Evolutionary conservation across 1,284 basidiomycete species (phyloP).

Genomic region (Tilletia horrida): DNA sequence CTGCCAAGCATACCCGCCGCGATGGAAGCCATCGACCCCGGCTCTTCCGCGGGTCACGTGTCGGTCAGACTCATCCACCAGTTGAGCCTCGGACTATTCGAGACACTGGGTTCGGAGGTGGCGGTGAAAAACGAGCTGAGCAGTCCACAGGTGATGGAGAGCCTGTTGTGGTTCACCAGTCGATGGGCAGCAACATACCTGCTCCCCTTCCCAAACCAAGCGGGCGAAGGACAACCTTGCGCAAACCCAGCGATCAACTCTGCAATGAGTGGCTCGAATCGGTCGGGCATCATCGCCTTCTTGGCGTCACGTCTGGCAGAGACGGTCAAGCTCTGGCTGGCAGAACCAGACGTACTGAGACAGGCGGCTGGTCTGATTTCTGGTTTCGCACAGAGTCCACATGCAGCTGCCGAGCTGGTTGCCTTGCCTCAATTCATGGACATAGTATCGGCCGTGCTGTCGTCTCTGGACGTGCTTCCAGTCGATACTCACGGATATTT

Average conservation of each 20-base stretch:
- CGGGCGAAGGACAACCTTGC: conserved; percentile 27
- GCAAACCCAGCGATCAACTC: conserved; percentile 25
- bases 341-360: conserved; percentile 43
- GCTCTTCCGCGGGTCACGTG: conserved; percentile 22
- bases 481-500: conserved; percentile 43
- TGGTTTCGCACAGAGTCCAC: conserved; percentile 37
- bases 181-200: conserved; percentile 49
- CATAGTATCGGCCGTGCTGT: conserved; percentile 34
- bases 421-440: conserved; percentile 36
- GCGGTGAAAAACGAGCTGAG: conserved; percentile 29
- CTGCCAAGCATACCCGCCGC: conserved; percentile 32
- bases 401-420: conserved; percentile 27
- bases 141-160: conserved; percentile 46
- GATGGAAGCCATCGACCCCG: conserved; percentile 26
- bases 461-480: conserved; percentile 35
- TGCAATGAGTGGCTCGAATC: conserved; percentile 34
- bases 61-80: conserved; percentile 34
- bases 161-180: conserved; percentile 43
- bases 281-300: conserved; percentile 37
- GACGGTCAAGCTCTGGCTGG: conserved; percentile 42
- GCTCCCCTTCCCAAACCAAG: conserved; percentile 25
- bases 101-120: conserved; percentile 30
- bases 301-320: conserved; percentile 38
- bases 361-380: conserved; percentile 42
- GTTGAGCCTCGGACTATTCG: conserved; percentile 35